A percentile compares a stretch with the other conserved stretches of the same genome.
Conservation (phyloP, 345 rosid genomes). For the Euclidium syriacum region DNA sequence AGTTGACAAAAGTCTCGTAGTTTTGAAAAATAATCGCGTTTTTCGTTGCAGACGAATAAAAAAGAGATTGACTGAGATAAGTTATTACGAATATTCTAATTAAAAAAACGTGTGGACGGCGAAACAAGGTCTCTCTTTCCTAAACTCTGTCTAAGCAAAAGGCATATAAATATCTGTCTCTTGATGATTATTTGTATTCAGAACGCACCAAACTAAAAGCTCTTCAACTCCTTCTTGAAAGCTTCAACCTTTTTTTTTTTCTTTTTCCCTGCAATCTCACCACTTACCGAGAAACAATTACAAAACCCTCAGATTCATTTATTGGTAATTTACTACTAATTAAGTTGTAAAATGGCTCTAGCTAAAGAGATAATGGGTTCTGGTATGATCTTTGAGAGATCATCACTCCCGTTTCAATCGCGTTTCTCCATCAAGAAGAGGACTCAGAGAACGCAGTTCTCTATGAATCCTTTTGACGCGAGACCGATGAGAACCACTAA, state of each 20-base stretch:
- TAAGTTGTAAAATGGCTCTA: no score
- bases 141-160: background rate
- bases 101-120: slow-evolving; percentile 83
- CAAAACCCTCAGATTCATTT: background rate
- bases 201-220: background rate
- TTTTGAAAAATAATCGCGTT: background rate
- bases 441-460: slow-evolving; percentile 19
- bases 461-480: slow-evolving; percentile 25
- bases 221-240: slow-evolving; percentile 5
- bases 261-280: background rate
- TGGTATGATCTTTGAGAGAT: slow-evolving; percentile 37
- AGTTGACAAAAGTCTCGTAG: slow-evolving; percentile 8
- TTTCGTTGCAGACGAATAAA: background rate
- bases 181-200: background rate
- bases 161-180: slow-evolving; percentile 16
- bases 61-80: background rate
- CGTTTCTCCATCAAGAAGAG: slow-evolving; percentile 23
- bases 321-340: no score
- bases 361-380: slow-evolving; percentile 56
- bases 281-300: background rate
- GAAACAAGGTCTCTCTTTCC: background rate
- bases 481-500: slow-evolving; percentile 10
- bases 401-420: slow-evolving; percentile 31
- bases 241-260: background rate
- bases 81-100: slow-evolving; percentile 26